phyloP scores from a whole-genome alignment of 768 basidiomycete genomes.

The Lactifluus piperatus region DNA sequence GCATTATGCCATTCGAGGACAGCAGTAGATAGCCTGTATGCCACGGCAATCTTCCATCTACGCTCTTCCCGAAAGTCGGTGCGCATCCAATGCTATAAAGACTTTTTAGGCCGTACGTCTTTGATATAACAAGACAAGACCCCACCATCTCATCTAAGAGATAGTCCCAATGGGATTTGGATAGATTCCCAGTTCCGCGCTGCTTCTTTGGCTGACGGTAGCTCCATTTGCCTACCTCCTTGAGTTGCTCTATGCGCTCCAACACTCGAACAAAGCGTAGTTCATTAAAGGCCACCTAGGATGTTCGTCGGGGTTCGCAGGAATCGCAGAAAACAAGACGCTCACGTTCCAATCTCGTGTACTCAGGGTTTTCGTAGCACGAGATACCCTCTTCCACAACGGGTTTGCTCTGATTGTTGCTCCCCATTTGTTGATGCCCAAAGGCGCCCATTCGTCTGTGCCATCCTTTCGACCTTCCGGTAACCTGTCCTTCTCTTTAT shows the following conservation, averaged over 20 bases:
- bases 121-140: constrained; percentile 10
- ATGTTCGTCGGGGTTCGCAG: neutral
- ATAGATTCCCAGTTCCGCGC: constrained; percentile 60
- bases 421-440: constrained; percentile 58
- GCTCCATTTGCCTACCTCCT: constrained; percentile 76
- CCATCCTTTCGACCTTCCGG: constrained; percentile 31
- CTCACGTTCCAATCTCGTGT: constrained; percentile 79
- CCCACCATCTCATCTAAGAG: constrained; percentile 92
- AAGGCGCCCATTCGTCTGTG: constrained; percentile 52
- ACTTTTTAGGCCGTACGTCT: neutral
- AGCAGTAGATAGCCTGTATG: constrained; percentile 72
- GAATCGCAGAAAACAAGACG: constrained; percentile 7
- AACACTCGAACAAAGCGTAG: constrained; percentile 69
- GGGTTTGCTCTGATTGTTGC: constrained; percentile 73
- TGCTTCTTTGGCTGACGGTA: constrained; percentile 95
- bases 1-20: constrained; percentile 86
- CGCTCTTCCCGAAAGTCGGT: constrained; percentile 92
- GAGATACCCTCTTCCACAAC: constrained; percentile 56
- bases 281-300: constrained; percentile 73
- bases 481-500: constrained; percentile 37
- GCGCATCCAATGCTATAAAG: constrained; percentile 88
- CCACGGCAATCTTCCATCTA: constrained; percentile 82
- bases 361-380: constrained; percentile 68
- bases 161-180: constrained; percentile 92
- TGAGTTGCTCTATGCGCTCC: constrained; percentile 77